Base-by-base conservation (phyloP, 345 rosid genomes). In the Laguncularia racemosa region DNA sequence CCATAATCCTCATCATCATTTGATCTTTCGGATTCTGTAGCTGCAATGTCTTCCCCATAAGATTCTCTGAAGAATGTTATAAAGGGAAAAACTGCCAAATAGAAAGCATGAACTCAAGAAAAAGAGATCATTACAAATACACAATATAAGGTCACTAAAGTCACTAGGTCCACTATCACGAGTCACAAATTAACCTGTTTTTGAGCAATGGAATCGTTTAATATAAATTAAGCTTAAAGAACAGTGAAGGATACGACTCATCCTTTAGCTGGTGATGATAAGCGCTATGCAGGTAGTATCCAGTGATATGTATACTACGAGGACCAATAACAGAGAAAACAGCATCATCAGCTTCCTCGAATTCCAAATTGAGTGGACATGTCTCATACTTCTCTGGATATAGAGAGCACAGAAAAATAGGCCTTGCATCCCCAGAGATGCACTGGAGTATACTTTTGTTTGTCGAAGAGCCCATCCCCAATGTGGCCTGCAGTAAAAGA, bases 271-370 rank as follows among this genome's bases (percentile, higher is more conserved):
- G 48, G 21, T 46, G 58, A 13, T 18, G 55, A 4, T 62, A 20
- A 33, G 40, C 9, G 11, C 40, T 33, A 33, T 46, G 40, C 61
- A 69, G 48, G 72, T 73, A 86, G 77, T 78, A 84, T 62, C 95
- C 95, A 47, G 89, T 69, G 52, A 89, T 81, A 59, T 86, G 97
- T 65, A 89, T 73, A 49, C 79, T 77, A 1, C 71, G 71, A 28
- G 89, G 84, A 17, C 97, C 91, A 44, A 89, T 50, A 38, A 89
- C 88, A 0, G 95, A 86, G 73, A 89, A 84, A 14, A 82, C 57
- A 50, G 85, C 97, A 38, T 84, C 81, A 38, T 79, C 86, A 48
- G 71, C 68, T 66, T 89, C 95, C 40, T 86, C 86, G 57, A 81
- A 89, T 74, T 89, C 92, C 58, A 89, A 52, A 63, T 86, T 71